phyloP scores from a whole-genome alignment of 305 asterid species.

The Salvia sclarea region DNA sequence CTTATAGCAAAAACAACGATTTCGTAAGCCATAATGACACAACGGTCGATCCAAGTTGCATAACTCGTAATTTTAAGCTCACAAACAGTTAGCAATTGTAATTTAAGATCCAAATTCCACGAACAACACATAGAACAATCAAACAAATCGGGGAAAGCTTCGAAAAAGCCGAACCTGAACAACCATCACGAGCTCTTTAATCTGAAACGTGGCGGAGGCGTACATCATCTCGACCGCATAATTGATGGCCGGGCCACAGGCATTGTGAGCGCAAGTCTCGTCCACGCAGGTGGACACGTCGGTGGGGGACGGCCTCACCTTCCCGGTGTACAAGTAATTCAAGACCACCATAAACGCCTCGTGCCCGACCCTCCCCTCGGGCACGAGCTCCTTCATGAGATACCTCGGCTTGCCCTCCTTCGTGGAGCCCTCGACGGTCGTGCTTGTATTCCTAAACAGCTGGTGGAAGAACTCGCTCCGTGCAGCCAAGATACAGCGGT shows the following conservation, averaged over 20 bases:
- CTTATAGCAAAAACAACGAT: too few species aligned
- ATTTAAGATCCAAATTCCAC: too few species aligned
- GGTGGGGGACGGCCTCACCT: slow-evolving; percentile 54
- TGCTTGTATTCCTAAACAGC: slow-evolving; percentile 41
- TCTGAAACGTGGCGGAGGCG: slow-evolving; percentile 72
- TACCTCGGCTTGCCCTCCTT: slow-evolving; percentile 62
- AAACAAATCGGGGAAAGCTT: too few species aligned
- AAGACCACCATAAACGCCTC: slow-evolving; percentile 69
- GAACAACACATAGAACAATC: not conserved
- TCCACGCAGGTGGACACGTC: slow-evolving; percentile 84
- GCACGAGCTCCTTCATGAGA: slow-evolving; percentile 52
- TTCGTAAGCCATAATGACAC: too few species aligned
- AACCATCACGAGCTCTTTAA: slow-evolving; percentile 68
- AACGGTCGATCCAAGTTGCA: too few species aligned
- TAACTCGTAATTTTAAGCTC: too few species aligned
- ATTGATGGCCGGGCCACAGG: slow-evolving; percentile 76
- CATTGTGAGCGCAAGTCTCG: slow-evolving; percentile 67
- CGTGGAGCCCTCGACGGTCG: not conserved
- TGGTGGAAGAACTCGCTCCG: slow-evolving; percentile 66
- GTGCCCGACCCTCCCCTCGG: slow-evolving; percentile 49
- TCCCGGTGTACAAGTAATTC: slow-evolving; percentile 74
- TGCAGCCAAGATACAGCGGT: slow-evolving; percentile 79
- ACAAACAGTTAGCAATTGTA: too few species aligned
- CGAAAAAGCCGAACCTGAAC: slow-evolving; percentile 58
- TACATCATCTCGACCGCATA: slow-evolving; percentile 82